Percentiles rank a stretch among this genome's conserved stretches.
phyloP scores from a whole-genome alignment of 768 basidiomycete genomes.

The Pulveroboletus sp. region DNA sequence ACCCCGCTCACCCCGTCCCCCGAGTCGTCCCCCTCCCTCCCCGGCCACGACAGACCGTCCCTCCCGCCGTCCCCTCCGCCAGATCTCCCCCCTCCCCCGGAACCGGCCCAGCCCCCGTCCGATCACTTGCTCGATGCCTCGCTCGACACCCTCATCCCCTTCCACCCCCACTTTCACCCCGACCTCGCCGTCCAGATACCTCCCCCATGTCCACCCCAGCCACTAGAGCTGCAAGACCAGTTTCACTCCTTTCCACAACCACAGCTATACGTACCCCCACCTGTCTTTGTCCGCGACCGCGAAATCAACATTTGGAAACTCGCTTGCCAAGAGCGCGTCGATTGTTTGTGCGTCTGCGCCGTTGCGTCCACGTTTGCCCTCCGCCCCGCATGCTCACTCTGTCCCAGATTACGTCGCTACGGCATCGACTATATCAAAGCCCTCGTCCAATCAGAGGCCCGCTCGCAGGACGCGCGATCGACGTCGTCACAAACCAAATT shows the following conservation, averaged over 20 bases:
- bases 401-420: conserved; percentile 29
- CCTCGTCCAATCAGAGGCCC: conserved; percentile 29
- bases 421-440: conserved; percentile 33
- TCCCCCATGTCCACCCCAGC: conserved; percentile 15
- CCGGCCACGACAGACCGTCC: conserved; percentile 24
- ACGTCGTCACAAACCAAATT: conserved; percentile 23
- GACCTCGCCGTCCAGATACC: conserved; percentile 19
- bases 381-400: background rate
- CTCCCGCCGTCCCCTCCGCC: conserved; percentile 6
- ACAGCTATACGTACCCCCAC: conserved; percentile 28
- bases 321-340: conserved; percentile 34
- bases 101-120: background rate
- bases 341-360: conserved; percentile 26
- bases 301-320: conserved; percentile 36
- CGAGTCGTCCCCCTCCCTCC: conserved; percentile 19
- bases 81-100: background rate
- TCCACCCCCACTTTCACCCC: conserved; percentile 18
- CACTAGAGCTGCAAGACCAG: conserved; percentile 24
- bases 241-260: conserved; percentile 23
- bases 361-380: too few species aligned
- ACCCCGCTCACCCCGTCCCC: conserved; percentile 22
- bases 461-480: background rate
- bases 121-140: conserved; percentile 16
- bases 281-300: conserved; percentile 30
- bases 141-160: conserved; percentile 28